A percentile compares a stretch with the other conserved stretches of the same genome.
phyloP scores from a whole-genome alignment of 2,329 filamentous ascomycete species.

The Ophiostoma perfectum region DNA sequence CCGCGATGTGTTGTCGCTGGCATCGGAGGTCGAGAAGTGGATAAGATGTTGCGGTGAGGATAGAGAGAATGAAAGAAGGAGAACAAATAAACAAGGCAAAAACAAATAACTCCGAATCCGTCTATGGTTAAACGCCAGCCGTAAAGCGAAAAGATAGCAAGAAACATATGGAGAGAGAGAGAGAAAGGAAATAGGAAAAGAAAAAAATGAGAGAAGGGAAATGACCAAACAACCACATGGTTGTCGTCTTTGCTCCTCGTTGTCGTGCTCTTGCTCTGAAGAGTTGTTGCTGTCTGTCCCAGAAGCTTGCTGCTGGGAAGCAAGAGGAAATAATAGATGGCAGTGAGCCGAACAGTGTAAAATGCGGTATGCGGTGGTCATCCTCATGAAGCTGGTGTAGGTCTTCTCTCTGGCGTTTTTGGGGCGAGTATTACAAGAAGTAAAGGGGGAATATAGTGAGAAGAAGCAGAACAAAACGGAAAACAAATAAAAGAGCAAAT shows the following conservation, averaged over 20 bases:
- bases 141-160: not conserved
- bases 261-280: too few species aligned
- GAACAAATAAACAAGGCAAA: not conserved
- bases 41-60: slow-evolving; percentile 11
- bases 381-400: slow-evolving; percentile 18
- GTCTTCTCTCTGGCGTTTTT: slow-evolving; percentile 20
- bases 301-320: slow-evolving; percentile 30
- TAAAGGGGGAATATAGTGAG: slow-evolving; percentile 24
- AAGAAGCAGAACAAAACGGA: not conserved
- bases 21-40: slow-evolving; percentile 5
- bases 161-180: slow-evolving; percentile 6
- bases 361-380: slow-evolving; percentile 20
- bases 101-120: slow-evolving; percentile 19
- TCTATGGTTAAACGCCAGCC: slow-evolving; percentile 25
- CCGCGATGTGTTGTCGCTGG: slow-evolving; percentile 18
- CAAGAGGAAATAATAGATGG: slow-evolving; percentile 24
- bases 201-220: slow-evolving; percentile 11
- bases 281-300: slow-evolving; percentile 1
- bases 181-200: slow-evolving; percentile 16
- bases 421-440: slow-evolving; percentile 33
- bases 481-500: not conserved
- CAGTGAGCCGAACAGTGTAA: slow-evolving; percentile 31
- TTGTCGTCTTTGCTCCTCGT: slow-evolving; percentile 1
- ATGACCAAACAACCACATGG: not conserved
- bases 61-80: not conserved